Percentiles rank a stretch among this genome's conserved stretches.
Conservation (phyloP, 2,329 filamentous ascomycete genomes). For the Beauveria sp. region DNA sequence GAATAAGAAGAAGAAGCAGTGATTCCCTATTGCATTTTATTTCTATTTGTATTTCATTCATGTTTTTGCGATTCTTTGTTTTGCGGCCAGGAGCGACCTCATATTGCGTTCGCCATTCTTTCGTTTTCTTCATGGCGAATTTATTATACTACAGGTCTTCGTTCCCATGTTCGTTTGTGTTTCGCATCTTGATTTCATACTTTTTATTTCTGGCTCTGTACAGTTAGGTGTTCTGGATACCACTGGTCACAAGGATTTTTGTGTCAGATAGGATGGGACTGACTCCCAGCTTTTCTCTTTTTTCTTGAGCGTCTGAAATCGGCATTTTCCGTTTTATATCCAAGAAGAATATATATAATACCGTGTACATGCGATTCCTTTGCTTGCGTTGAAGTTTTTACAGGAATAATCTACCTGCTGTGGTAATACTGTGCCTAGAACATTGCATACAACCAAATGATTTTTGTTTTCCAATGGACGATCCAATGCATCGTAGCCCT, state of each 20-base stretch:
- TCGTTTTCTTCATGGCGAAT: not conserved
- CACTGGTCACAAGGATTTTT: conserved; percentile 10
- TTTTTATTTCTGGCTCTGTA: conserved; percentile 14
- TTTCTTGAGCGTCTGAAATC: not conserved
- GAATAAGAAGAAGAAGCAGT: conserved; percentile 33
- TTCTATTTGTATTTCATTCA: not conserved
- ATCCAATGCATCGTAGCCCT: too few relatives aligned
- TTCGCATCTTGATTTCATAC: not conserved
- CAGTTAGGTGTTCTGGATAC: conserved; percentile 31
- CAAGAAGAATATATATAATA: not conserved
- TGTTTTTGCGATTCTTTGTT: not conserved
- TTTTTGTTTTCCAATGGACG: too few relatives aligned
- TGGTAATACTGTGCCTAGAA: too few relatives aligned
- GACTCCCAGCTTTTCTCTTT: not conserved
- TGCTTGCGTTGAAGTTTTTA: too few relatives aligned
- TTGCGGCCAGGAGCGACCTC: not conserved
- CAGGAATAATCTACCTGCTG: too few relatives aligned
- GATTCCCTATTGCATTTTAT: not conserved
- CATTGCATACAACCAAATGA: too few relatives aligned
- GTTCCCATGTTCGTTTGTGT: conserved; percentile 9
- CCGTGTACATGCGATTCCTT: not conserved
- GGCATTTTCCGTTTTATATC: not conserved
- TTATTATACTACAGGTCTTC: not conserved
- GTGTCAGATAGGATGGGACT: not conserved
- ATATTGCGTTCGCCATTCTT: not conserved